These are phyloP conservation scores for Coemansia sp. DNA, from an alignment of 192 early-diverging fungal genomes.

Conservation along the genomic window DNA sequence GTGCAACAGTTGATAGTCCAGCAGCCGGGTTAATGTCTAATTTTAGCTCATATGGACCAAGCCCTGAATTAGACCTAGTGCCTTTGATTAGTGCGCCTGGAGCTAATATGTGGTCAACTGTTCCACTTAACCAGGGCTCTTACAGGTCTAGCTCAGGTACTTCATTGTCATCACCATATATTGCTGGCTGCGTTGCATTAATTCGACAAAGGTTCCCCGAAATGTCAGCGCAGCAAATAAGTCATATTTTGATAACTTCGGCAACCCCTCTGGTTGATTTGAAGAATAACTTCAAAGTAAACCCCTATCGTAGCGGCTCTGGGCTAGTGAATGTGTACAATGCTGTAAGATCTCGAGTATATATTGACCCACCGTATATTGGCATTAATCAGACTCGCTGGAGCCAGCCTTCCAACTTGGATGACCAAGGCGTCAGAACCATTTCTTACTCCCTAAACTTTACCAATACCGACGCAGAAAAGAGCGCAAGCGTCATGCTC, in stretches of 20 bases:
- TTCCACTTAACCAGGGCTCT: slow-evolving; percentile 43
- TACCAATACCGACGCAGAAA: neutral
- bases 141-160: slow-evolving; percentile 63
- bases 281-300: slow-evolving; percentile 10
- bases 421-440: neutral
- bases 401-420: neutral
- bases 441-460: neutral
- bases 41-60: slow-evolving; percentile 68
- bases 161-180: slow-evolving; percentile 78
- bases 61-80: slow-evolving; percentile 59
- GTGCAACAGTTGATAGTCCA: slow-evolving; percentile 10
- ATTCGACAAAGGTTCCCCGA: slow-evolving; percentile 53
- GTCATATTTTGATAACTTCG: slow-evolving; percentile 9
- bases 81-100: slow-evolving; percentile 66
- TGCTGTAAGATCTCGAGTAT: slow-evolving; percentile 54
- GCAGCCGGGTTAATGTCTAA: slow-evolving; percentile 16
- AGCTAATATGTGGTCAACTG: slow-evolving; percentile 66
- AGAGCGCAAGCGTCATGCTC: slow-evolving; percentile 4
- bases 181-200: slow-evolving; percentile 66
- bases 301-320: slow-evolving; percentile 55
- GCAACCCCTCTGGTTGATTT: slow-evolving; percentile 5
- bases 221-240: slow-evolving; percentile 8
- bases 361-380: slow-evolving; percentile 58
- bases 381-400: slow-evolving; percentile 40
- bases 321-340: slow-evolving; percentile 74